Evolutionary conservation across 1,284 basidiomycete species (phyloP).

Genomic region (Sanguinoderma infundibulare): DNA sequence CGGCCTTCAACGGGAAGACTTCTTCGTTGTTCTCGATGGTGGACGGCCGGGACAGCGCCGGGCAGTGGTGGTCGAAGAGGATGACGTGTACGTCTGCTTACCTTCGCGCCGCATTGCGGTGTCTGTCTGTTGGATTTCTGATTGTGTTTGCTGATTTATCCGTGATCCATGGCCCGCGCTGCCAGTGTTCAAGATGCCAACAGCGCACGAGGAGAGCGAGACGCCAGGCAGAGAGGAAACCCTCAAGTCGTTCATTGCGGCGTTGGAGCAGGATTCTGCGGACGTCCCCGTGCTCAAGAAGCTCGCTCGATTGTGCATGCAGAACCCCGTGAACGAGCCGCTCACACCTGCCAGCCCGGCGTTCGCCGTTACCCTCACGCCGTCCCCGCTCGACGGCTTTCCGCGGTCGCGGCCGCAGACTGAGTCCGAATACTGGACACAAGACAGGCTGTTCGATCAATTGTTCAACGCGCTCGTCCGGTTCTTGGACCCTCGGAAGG

Average conservation of each 20-base stretch:
- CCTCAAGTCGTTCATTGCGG: constrained; percentile 54
- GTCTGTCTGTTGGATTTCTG: constrained; percentile 16
- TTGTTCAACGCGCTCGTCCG: constrained; percentile 65
- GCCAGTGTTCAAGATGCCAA: constrained; percentile 56
- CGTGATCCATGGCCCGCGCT: constrained; percentile 4
- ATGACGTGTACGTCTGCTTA: constrained; percentile 56
- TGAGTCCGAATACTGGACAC: constrained; percentile 65
- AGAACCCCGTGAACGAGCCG: constrained; percentile 56
- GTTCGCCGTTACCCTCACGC: constrained; percentile 49
- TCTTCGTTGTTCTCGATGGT: constrained; percentile 69
- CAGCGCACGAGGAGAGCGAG: constrained; percentile 42
- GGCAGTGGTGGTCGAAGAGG: constrained; percentile 80
- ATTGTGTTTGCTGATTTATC: constrained; percentile 24
- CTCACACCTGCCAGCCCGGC: constrained; percentile 46
- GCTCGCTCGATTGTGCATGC: constrained; percentile 62
- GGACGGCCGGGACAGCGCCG: constrained; percentile 61
- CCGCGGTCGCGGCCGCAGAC: constrained; percentile 47
- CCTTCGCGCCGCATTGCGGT: constrained; percentile 8
- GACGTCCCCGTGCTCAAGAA: constrained; percentile 60
- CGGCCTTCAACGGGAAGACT: constrained; percentile 54
- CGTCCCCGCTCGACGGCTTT: constrained; percentile 30
- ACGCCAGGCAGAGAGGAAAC: constrained; percentile 52
- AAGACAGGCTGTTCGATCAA: constrained; percentile 65
- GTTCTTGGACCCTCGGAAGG: constrained; percentile 63
- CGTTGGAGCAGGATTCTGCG: constrained; percentile 55